These are phyloP conservation scores for Cyberlindnera euphorbiae DNA, from an alignment of 805 yeast species.

Conservation along the genomic window DNA sequence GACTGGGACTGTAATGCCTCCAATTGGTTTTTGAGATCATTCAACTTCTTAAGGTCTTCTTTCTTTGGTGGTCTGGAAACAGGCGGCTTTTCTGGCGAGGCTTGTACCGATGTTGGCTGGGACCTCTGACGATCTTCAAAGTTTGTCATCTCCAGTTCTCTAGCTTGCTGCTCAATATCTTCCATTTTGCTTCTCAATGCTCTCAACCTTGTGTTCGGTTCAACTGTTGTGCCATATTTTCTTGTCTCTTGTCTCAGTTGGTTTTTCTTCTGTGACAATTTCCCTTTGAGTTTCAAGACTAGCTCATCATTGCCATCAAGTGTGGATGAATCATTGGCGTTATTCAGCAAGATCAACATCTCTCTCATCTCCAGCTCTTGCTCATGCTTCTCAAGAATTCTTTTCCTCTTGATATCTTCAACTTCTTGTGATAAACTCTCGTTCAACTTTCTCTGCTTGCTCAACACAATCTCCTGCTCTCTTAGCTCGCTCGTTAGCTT, in stretches of 20 bases:
- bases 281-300: slow-evolving; percentile 35
- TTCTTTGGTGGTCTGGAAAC: slow-evolving; percentile 30
- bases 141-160: slow-evolving; percentile 81
- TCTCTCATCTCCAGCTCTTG: slow-evolving; percentile 77
- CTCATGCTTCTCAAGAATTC: slow-evolving; percentile 60
- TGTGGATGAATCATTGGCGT: slow-evolving; percentile 30
- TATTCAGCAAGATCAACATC: slow-evolving; percentile 58
- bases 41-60: slow-evolving; percentile 53
- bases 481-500: slow-evolving; percentile 54
- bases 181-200: slow-evolving; percentile 81
- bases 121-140: slow-evolving; percentile 47
- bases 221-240: slow-evolving; percentile 50
- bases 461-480: slow-evolving; percentile 57
- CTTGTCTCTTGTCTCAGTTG: slow-evolving; percentile 40
- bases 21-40: slow-evolving; percentile 50
- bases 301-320: slow-evolving; percentile 30
- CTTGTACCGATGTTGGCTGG: slow-evolving; percentile 14
- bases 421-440: slow-evolving; percentile 57
- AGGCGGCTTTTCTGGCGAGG: slow-evolving; percentile 24
- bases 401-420: slow-evolving; percentile 54
- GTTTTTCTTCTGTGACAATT: slow-evolving; percentile 35
- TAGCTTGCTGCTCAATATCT: slow-evolving; percentile 74
- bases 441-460: slow-evolving; percentile 55
- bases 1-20: slow-evolving; percentile 67
- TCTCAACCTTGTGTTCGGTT: slow-evolving; percentile 73